Percentiles rank a stretch among this genome's conserved stretches.
phyloP scores from a whole-genome alignment of 768 basidiomycete genomes.

The Suillus luteus region DNA sequence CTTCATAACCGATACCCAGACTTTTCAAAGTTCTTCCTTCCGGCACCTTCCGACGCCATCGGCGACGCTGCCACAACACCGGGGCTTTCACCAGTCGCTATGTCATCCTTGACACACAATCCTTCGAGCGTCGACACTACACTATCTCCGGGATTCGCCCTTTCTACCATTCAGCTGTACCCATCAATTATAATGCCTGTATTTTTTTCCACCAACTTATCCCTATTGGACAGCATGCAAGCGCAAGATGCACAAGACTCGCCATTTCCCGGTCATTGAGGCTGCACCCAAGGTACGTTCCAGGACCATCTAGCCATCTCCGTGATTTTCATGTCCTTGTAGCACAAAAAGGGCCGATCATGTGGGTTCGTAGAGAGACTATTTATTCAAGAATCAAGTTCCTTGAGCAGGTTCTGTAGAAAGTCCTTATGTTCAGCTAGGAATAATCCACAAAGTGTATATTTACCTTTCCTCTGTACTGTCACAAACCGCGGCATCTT shows the following conservation, averaged over 20 bases:
- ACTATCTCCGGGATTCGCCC: background rate
- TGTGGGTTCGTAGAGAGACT: background rate
- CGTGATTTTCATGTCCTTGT: background rate
- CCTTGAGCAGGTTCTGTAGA: too few relatives aligned
- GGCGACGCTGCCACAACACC: background rate
- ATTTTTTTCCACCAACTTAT: background rate
- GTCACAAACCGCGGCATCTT: background rate
- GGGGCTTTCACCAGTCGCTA: background rate
- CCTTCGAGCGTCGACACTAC: background rate
- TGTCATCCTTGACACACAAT: background rate
- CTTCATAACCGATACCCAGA: conserved; percentile 35
- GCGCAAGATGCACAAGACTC: background rate
- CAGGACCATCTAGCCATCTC: background rate
- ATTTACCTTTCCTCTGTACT: background rate
- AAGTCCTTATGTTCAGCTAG: background rate
- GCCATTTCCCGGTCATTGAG: background rate
- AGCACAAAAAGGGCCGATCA: background rate
- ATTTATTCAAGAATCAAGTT: background rate
- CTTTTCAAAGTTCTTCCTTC: conserved; percentile 34
- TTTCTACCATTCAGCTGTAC: background rate
- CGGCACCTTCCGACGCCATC: conserved; percentile 9
- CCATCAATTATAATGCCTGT: background rate
- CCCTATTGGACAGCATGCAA: background rate
- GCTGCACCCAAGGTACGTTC: background rate
- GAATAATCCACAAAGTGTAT: background rate